phyloP scores from a whole-genome alignment of 2,329 filamentous ascomycete genomes.

The Sporothrix curviconia region DNA sequence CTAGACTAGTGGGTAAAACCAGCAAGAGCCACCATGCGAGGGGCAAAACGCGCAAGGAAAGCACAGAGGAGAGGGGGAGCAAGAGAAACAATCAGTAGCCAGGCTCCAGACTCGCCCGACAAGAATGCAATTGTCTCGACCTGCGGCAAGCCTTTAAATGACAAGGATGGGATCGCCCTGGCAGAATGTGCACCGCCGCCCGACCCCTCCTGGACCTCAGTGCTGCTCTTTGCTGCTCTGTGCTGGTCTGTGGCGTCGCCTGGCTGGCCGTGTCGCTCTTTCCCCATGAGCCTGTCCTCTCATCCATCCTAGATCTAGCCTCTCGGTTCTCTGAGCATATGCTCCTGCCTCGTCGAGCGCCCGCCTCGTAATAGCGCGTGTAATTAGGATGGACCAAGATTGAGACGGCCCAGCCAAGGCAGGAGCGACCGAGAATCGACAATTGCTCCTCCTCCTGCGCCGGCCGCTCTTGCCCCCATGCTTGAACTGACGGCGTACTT shows the following conservation, averaged over 20 bases:
- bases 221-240: not conserved
- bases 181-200: not conserved
- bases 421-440: constrained; percentile 4
- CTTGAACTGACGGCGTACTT: not conserved
- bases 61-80: too few relatives aligned
- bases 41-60: not conserved
- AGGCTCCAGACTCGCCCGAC: not conserved
- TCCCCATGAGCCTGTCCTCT: not conserved
- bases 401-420: constrained; percentile 10
- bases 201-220: not conserved
- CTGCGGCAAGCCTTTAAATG: constrained; percentile 3
- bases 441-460: not conserved
- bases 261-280: not conserved
- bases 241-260: not conserved
- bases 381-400: not conserved
- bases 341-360: not conserved
- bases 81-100: too few relatives aligned
- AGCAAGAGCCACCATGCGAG: not conserved
- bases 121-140: constrained; percentile 8
- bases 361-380: too few relatives aligned
- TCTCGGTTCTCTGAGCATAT: too few relatives aligned
- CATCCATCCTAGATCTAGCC: too few relatives aligned
- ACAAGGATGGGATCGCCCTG: constrained; percentile 6
- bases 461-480: constrained; percentile 1
- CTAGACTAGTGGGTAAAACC: not conserved